Percentiles rank a stretch among this genome's conserved stretches.
phyloP scores from a whole-genome alignment of 306 rosid genomes.

The Vicia sativa region DNA sequence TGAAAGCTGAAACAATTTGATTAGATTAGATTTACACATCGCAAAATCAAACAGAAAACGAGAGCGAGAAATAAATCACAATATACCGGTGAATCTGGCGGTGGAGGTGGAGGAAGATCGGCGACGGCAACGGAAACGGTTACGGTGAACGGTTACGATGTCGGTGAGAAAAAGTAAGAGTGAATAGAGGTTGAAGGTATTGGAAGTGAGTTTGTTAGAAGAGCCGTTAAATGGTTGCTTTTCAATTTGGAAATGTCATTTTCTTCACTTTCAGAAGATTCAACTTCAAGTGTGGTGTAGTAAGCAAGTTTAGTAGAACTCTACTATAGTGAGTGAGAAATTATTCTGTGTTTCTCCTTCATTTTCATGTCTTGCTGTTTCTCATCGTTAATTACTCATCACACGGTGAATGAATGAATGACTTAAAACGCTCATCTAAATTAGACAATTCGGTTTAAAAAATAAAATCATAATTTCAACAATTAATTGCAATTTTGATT shows the following conservation, averaged over 20 bases:
- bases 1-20: conserved; percentile 4
- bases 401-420: background rate
- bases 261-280: background rate
- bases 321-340: background rate
- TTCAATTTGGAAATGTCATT: background rate
- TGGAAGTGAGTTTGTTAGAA: conserved; percentile 2
- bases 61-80: background rate
- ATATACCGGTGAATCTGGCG: conserved; percentile 36
- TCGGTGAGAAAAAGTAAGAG: conserved; percentile 44
- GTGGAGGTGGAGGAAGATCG: conserved; percentile 40
- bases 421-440: no score
- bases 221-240: conserved; percentile 54
- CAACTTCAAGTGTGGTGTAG: background rate
- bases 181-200: background rate
- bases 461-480: no score
- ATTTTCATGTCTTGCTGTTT: background rate
- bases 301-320: background rate
- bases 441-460: no score
- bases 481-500: no score
- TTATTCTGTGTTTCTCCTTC: background rate
- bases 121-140: conserved; percentile 47
- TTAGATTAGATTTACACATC: background rate
- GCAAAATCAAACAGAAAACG: conserved; percentile 26
- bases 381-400: background rate
- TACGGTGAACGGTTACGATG: conserved; percentile 54